These are phyloP conservation scores for Plasmodium gaboni DNA, from an alignment of 169 alveolate species.

Conservation along the genomic window DNA sequence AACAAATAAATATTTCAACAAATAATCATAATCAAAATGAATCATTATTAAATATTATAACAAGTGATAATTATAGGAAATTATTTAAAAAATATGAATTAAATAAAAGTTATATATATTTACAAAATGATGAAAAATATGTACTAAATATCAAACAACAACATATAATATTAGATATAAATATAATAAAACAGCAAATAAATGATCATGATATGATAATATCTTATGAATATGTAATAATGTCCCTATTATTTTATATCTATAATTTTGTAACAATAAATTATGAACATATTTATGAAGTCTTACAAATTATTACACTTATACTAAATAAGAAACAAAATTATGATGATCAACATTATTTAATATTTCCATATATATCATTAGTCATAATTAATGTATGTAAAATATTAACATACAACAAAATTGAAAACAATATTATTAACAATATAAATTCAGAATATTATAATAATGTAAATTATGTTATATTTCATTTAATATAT, in stretches of 20 bases:
- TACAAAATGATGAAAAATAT: constrained; percentile 16
- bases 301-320: constrained; percentile 12
- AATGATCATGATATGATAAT: neutral
- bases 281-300: constrained; percentile 2
- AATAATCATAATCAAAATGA: neutral
- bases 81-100: constrained; percentile 28
- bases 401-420: constrained; percentile 8
- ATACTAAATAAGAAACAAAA: neutral
- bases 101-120: neutral
- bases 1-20: neutral
- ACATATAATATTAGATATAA: constrained; percentile 7
- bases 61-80: constrained; percentile 6
- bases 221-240: constrained; percentile 17
- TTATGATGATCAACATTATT: neutral
- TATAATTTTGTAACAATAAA: constrained; percentile 4
- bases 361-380: constrained; percentile 21
- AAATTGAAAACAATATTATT: neutral
- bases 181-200: constrained; percentile 21
- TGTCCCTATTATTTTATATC: constrained; percentile 18
- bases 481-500: constrained; percentile 16
- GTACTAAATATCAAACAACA: neutral
- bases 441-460: neutral
- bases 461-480: constrained; percentile 9
- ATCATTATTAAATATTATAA: neutral
- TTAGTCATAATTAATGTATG: constrained; percentile 27